These are phyloP conservation scores for Naganishia sp. DNA, from an alignment of 1,284 basidiomycete species.

Conservation along the genomic window DNA sequence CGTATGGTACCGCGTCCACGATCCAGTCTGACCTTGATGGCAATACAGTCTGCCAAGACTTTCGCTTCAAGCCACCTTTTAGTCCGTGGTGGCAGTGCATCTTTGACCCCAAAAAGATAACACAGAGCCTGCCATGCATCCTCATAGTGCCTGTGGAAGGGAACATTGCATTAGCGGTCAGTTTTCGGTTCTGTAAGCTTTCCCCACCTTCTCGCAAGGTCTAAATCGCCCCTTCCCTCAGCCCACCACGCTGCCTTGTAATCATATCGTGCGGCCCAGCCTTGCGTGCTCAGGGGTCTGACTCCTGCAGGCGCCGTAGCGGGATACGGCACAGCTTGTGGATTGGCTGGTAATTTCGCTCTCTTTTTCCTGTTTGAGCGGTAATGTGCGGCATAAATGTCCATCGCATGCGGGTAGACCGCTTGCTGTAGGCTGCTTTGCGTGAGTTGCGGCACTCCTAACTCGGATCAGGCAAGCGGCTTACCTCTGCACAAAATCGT, in stretches of 20 bases:
- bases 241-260: constrained; percentile 97
- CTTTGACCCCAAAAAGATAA: constrained; percentile 83
- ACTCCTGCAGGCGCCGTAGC: constrained; percentile 44
- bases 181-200: too few relatives aligned
- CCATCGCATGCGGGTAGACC: constrained; percentile 79
- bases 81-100: constrained; percentile 82
- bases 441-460: not conserved
- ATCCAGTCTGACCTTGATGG: constrained; percentile 68
- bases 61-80: constrained; percentile 99
- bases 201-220: constrained; percentile 75
- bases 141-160: constrained; percentile 72
- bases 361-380: constrained; percentile 88
- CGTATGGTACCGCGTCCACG: constrained; percentile 3
- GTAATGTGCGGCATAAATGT: constrained; percentile 89
- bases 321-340: constrained; percentile 57
- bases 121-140: constrained; percentile 79
- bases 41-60: constrained; percentile 88
- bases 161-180: not conserved
- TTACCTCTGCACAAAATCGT: constrained; percentile 79
- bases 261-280: constrained; percentile 94
- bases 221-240: constrained; percentile 86
- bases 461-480: not conserved
- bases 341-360: constrained; percentile 57
- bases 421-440: constrained; percentile 74
- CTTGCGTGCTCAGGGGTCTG: constrained; percentile 72